Conservation (phyloP, 148 eudicot genomes). For the Diospyros lotus region DNA sequence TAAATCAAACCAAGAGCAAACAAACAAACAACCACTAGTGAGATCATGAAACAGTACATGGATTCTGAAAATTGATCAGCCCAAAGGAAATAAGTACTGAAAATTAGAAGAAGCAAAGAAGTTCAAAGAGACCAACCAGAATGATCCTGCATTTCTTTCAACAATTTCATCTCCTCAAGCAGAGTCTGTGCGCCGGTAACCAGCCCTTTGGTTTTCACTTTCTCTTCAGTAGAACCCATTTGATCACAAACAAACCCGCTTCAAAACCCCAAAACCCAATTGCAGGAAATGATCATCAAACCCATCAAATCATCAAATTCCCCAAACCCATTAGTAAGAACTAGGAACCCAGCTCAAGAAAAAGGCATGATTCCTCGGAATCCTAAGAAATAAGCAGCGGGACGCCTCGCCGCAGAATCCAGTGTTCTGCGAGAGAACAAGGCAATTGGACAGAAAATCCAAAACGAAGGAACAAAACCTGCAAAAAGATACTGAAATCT, state of each 20-base stretch:
- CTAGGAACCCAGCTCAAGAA: conserved; percentile 11
- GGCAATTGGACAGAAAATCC: conserved; percentile 33
- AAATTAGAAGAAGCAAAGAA: neutral
- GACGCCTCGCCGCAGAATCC: conserved; percentile 28
- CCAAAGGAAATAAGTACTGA: neutral
- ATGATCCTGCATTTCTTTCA: conserved; percentile 85
- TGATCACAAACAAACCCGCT: conserved; percentile 4
- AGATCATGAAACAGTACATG: neutral
- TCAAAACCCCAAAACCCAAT: conserved; percentile 15
- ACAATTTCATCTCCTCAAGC: conserved; percentile 71
- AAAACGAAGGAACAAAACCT: conserved; percentile 77
- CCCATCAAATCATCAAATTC: neutral
- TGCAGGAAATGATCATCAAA: conserved; percentile 17
- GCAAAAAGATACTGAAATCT: conserved; percentile 59
- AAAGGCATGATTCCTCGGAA: conserved; percentile 4
- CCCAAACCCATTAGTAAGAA: neutral
- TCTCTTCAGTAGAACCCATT: conserved; percentile 63
- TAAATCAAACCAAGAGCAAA: conserved; percentile 19
- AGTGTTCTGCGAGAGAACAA: conserved; percentile 31
- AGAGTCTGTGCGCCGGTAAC: conserved; percentile 45
- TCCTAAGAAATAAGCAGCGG: conserved; percentile 3
- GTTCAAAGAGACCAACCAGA: conserved; percentile 40
- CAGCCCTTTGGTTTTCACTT: conserved; percentile 43
- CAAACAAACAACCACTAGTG: neutral
- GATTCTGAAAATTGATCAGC: neutral